Conservation (phyloP, 139 green algal genomes). For the Tetradesmus obliquus region DNA sequence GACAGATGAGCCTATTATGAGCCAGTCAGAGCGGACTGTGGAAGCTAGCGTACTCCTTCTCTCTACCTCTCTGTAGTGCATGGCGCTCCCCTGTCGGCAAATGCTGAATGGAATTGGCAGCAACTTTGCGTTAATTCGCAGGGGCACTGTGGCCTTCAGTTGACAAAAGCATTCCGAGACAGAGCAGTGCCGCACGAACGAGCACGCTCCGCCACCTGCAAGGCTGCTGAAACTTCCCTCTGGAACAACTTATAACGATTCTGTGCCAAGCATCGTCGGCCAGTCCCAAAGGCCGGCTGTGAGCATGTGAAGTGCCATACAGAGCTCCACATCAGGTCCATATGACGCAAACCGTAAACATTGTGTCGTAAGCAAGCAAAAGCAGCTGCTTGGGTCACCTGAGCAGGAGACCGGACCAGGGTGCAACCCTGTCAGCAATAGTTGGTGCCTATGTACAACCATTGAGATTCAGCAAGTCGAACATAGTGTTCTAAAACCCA, state of each 20-base stretch:
- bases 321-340: neutral
- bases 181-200: neutral
- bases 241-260: neutral
- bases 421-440: neutral
- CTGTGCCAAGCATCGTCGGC: neutral
- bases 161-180: neutral
- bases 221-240: too few species aligned
- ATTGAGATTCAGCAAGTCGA: too few species aligned
- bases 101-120: neutral
- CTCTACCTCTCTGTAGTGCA: neutral
- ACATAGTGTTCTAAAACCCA: too few species aligned
- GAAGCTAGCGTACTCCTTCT: neutral
- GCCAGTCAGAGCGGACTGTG: neutral
- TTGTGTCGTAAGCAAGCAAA: too few species aligned
- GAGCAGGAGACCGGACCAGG: too few species aligned
- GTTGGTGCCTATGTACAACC: too few species aligned
- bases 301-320: neutral
- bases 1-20: neutral
- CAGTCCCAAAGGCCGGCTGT: neutral
- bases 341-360: too few species aligned
- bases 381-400: too few species aligned
- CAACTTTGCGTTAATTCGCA: neutral
- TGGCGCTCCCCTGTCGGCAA: neutral
- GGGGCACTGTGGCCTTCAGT: neutral
- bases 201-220: neutral